phyloP scores from a whole-genome alignment of 2,329 filamentous ascomycete species.

The Alternaria brassicae region DNA sequence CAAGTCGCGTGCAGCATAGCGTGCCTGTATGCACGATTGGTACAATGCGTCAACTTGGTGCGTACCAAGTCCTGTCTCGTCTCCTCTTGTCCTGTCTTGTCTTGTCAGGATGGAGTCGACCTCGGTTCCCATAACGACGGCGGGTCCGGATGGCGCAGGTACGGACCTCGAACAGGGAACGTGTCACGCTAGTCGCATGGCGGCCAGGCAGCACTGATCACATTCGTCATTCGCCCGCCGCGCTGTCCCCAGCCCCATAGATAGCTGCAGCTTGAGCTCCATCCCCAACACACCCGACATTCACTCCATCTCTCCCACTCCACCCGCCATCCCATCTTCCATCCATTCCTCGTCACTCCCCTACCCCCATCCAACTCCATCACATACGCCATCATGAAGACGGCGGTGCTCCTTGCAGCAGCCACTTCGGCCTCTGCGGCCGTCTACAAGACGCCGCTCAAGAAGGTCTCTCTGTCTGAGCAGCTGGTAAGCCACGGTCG shows the following conservation, averaged over 20 bases:
- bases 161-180: slow-evolving; percentile 11
- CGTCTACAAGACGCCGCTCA: slow-evolving; percentile 95
- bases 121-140: not conserved
- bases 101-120: not conserved
- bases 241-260: slow-evolving; percentile 19
- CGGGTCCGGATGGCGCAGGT: slow-evolving; percentile 1
- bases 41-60: not conserved
- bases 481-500: slow-evolving; percentile 75
- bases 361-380: slow-evolving; percentile 3
- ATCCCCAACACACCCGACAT: slow-evolving; percentile 2
- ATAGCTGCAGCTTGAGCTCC: slow-evolving; percentile 24
- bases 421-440: slow-evolving; percentile 82
- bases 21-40: not conserved
- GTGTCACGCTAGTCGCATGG: slow-evolving; percentile 14
- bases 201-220: slow-evolving; percentile 11
- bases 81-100: no score
- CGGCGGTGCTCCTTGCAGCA: slow-evolving; percentile 77
- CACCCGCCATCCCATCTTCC: slow-evolving; percentile 11
- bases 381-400: slow-evolving; percentile 72
- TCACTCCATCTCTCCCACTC: slow-evolving; percentile 16
- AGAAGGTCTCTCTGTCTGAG: slow-evolving; percentile 92
- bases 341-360: slow-evolving; percentile 14
- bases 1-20: no score
- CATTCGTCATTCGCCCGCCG: slow-evolving; percentile 17
- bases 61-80: no score